A percentile compares a stretch with the other conserved stretches of the same genome.
Evolutionary conservation across 75 land plant species (phyloP).

Genomic region (Azolla pinnata): DNA sequence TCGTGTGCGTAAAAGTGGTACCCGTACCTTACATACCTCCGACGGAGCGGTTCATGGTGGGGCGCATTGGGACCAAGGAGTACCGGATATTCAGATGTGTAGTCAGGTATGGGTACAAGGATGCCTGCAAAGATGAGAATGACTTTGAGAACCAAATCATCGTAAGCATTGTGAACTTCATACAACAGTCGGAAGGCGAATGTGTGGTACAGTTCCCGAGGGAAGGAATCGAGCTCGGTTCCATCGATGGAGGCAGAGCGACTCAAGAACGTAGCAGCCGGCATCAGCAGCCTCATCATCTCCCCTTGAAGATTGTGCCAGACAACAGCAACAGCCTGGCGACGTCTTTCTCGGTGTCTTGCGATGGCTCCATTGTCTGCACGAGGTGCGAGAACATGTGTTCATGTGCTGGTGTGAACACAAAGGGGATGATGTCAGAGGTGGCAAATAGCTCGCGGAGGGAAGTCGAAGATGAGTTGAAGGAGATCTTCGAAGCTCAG

Average conservation of each 20-base stretch:
- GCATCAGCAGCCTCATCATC: background rate
- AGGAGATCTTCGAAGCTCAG: conserved; percentile 44
- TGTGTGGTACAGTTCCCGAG: background rate
- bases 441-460: too few relatives aligned
- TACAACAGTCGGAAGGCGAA: conserved; percentile 1
- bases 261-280: background rate
- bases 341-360: background rate
- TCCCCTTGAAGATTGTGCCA: background rate
- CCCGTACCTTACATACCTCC: conserved; percentile 37
- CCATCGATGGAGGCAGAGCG: background rate
- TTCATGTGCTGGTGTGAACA: background rate
- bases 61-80: conserved; percentile 38
- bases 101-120: conserved; percentile 37
- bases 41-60: conserved; percentile 34
- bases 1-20: conserved; percentile 38
- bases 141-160: conserved; percentile 28
- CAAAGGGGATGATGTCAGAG: background rate
- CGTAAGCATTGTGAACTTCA: conserved; percentile 27
- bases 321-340: background rate
- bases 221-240: background rate
- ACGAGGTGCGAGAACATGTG: background rate
- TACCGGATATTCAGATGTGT: conserved; percentile 34
- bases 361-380: background rate
- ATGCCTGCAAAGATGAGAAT: conserved; percentile 20
- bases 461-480: conserved; percentile 43